A percentile compares a stretch with the other conserved stretches of the same genome.
phyloP scores from a whole-genome alignment of 495 filamentous ascomycete genomes.

The Hypoxylon cercidicola region DNA sequence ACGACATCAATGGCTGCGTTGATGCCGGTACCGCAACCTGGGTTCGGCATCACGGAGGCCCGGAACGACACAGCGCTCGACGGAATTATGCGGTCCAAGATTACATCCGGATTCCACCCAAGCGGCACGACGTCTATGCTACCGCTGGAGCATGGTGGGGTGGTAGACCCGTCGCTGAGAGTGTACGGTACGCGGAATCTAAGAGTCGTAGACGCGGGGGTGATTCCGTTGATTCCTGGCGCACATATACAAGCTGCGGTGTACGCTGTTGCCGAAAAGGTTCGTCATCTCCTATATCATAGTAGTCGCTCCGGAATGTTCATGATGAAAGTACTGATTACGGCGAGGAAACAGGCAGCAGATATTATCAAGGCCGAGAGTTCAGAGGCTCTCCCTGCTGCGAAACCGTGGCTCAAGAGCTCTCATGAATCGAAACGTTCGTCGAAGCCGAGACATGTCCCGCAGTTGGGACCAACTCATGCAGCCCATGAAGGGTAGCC shows the following conservation, averaged over 20 bases:
- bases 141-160: conserved; percentile 49
- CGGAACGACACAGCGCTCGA: conserved; percentile 41
- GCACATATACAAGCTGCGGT: conserved; percentile 63
- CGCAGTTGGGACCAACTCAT: too few species aligned
- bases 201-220: conserved; percentile 66
- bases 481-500: too few species aligned
- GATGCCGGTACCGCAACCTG: conserved; percentile 43
- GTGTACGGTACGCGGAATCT: conserved; percentile 61
- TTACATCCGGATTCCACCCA: conserved; percentile 47
- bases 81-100: conserved; percentile 36
- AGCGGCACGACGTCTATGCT: conserved; percentile 53
- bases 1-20: conserved; percentile 49
- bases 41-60: conserved; percentile 36
- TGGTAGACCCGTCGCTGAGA: conserved; percentile 62
- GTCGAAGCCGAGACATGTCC: too few species aligned
- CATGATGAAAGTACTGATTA: conserved; percentile 18
- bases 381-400: background rate
- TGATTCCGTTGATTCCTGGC: conserved; percentile 66
- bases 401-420: background rate
- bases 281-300: conserved; percentile 22
- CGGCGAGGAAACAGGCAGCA: conserved; percentile 41
- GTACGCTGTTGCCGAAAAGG: conserved; percentile 71
- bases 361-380: conserved; percentile 51
- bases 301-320: too few species aligned
- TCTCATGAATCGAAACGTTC: background rate